These are phyloP conservation scores for Vaccinium vitisidaea DNA, from an alignment of 148 eudicot genomes.

Conservation along the genomic window DNA sequence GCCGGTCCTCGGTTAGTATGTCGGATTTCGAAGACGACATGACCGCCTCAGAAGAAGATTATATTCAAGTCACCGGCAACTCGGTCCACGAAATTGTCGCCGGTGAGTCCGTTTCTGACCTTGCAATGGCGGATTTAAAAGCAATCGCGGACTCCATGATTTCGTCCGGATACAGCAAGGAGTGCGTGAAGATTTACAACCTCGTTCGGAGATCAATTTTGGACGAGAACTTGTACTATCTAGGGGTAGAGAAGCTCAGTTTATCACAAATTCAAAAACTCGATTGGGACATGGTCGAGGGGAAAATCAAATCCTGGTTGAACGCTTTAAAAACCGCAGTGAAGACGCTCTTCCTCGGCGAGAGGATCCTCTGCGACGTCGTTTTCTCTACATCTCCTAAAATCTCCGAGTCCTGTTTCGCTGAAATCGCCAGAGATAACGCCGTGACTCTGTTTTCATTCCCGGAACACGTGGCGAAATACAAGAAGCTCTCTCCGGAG, in stretches of 20 bases:
- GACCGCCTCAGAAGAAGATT: conserved; percentile 24
- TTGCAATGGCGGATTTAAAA: conserved; percentile 48
- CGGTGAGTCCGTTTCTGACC: not conserved
- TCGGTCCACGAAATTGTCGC: not conserved
- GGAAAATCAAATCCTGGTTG: conserved; percentile 55
- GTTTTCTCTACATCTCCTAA: conserved; percentile 49
- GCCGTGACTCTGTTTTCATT: conserved; percentile 43
- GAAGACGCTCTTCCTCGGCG: conserved; percentile 49
- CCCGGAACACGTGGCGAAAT: conserved; percentile 58
- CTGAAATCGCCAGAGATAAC: conserved; percentile 53
- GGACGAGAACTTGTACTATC: conserved; percentile 40
- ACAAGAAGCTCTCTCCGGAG: conserved; percentile 54
- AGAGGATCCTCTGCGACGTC: conserved; percentile 59
- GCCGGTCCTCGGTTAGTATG: conserved; percentile 19
- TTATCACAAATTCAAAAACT: conserved; percentile 41
- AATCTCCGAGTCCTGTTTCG: conserved; percentile 53
- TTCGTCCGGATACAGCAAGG: conserved; percentile 56
- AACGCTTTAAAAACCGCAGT: conserved; percentile 35
- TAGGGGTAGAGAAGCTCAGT: conserved; percentile 42
- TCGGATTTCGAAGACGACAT: conserved; percentile 28
- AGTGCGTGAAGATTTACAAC: conserved; percentile 62
- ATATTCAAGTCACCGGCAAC: not conserved
- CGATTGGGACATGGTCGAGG: conserved; percentile 54
- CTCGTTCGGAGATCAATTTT: conserved; percentile 42
- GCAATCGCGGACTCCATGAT: conserved; percentile 73